Evolutionary conservation across 2,329 filamentous ascomycete species (phyloP), one percentile per base, ranked within the genome.

Genomic region (Trichoderma afroharzianum): DNA sequence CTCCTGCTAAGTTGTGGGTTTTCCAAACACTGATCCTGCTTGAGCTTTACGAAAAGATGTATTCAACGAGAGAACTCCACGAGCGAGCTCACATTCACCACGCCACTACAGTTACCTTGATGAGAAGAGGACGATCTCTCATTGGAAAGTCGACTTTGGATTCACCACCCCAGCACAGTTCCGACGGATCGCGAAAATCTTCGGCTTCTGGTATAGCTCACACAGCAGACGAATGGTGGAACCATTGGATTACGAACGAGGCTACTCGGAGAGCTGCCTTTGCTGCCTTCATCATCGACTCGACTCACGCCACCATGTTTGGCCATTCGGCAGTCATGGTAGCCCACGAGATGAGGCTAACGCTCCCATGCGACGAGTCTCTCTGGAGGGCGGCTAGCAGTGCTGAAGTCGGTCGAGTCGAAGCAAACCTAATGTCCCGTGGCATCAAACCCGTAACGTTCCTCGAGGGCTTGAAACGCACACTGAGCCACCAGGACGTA

Each of bases 31-130:
- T 98, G 66, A 85, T 98, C 5, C 86, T 98, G 6, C 86, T 98
- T 14, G 96, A 99, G 80, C 84, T 97, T 0, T 98, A 97, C 77
- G 96, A 99, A 83, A 99, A 99, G 85, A 96, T 97, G 92, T 98
- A 95, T 80, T 96, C 94, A 50, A 97, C 95, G 0, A 88, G 95
- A 74, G 91, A 93, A 72, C 85, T 98, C 36, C 96, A 99, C 80
- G 96, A 99, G 81, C 88, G 96, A 75, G 95, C 95, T 1, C 95
- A 98, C 76, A 97, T 98, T 59, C 95, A 98, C 78, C 96, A 99
- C 79, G 95, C 95, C 15, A 98, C 95, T 0, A 98, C 95, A 0
- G 90, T 99, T 74, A 97, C 95, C 0, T 84, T 98, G 72, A 98
- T 99, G 95, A 91, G 96, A 43, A 89, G 96, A 76, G 96, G 96